Evolutionary conservation across 768 basidiomycete genomes (phyloP), one percentile per base, ranked within the genome.

Genomic region (Boletus subparvulus): DNA sequence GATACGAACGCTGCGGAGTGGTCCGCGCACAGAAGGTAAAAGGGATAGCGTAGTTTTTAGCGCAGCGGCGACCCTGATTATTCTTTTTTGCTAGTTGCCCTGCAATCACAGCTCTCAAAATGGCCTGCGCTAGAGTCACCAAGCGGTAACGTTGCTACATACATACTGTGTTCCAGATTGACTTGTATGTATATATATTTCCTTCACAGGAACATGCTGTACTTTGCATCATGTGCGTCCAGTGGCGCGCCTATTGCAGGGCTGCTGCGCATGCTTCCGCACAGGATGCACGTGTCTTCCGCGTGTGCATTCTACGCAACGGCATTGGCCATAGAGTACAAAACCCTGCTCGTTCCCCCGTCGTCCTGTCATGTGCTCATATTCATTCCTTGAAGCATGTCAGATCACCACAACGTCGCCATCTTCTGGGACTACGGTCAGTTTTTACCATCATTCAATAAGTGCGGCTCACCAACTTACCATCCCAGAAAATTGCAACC

Each of bases 341-440:
- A 72, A 65, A 46, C 49, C 42, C 19, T 26, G 24, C 47, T 28
- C 28, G 21, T 32, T 43, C 35, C 54, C 28, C 39, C 42, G 16
- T 28, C 28, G 28, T 59, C 33, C 41, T 52, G 45, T 59, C 55
- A 51, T 54, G 58, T 26, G 14, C 11, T 43, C 54, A 49, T 59
- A 43, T 56, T 54, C 60, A 49, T 40, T 43, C 33, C 58, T 51
- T 48, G 56, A 60, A 46, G 47, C 59, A 78, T 78, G 77, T 67
- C 68, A 48, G 63, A 69, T 58, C 65, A 65, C 24, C 56, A 65
- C 39, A 66, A 73, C 33, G 80, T 81, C 48, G 78, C 78, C 50
- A 73, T 81, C 43, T 81, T 74, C 32, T 73, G 72, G 72, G 72
- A 73, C 56, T 73, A 75, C 43, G 72, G 72, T 73, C 40, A 30